These are phyloP conservation scores for Penstemon barbatus DNA, from an alignment of 257 asterid genomes.

Conservation along the genomic window DNA sequence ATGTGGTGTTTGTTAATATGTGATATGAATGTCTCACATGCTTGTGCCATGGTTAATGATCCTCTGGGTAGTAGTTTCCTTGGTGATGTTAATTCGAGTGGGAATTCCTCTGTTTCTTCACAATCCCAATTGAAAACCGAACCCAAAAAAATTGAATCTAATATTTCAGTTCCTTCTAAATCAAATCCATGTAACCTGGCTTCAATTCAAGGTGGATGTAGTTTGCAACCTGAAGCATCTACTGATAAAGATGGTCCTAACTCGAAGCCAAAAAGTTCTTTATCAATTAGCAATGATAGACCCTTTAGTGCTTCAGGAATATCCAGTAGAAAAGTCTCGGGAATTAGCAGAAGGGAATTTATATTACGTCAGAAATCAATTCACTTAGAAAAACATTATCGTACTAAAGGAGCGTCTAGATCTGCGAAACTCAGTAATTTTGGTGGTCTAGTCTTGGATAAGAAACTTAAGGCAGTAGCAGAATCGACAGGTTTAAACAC, in stretches of 20 bases:
- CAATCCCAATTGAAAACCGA: too few species aligned
- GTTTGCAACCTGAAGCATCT: conserved; percentile 42
- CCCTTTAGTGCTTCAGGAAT: conserved; percentile 47
- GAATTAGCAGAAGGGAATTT: conserved; percentile 57
- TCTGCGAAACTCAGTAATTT: conserved; percentile 48
- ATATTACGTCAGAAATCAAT: conserved; percentile 58
- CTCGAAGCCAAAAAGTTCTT: conserved; percentile 32
- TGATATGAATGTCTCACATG: conserved; percentile 88
- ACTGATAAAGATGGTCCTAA: conserved; percentile 26
- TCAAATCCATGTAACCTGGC: conserved; percentile 3
- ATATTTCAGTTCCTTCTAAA: not conserved
- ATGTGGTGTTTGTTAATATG: conserved; percentile 97
- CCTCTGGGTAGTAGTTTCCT: not conserved
- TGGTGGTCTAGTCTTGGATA: conserved; percentile 62
- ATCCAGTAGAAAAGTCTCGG: conserved; percentile 51
- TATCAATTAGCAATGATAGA: conserved; percentile 38
- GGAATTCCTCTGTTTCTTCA: not conserved
- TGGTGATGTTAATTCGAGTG: not conserved
- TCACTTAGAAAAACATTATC: conserved; percentile 60
- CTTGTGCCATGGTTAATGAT: conserved; percentile 17
- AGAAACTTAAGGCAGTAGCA: conserved; percentile 58
- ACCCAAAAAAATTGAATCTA: not conserved
- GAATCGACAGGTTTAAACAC: conserved; percentile 51
- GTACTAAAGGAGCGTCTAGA: conserved; percentile 49
- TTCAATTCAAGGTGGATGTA: conserved; percentile 38